These are phyloP conservation scores for Durio zibethinus DNA, from an alignment of 345 rosid genomes.

Conservation along the genomic window DNA sequence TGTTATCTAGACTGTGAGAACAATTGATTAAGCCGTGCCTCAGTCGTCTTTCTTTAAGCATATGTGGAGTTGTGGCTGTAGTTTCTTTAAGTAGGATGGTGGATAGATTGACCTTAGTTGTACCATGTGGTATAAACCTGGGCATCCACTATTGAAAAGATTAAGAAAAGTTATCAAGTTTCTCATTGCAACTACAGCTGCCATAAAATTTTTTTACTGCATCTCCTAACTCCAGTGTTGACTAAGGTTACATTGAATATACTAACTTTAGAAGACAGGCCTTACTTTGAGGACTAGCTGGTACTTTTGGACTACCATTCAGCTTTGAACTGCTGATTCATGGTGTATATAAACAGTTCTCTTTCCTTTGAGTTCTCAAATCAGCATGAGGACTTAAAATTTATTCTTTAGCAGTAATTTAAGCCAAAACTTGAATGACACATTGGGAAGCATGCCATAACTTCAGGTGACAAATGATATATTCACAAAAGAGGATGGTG, in stretches of 20 bases:
- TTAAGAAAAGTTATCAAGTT: background rate
- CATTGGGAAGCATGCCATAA: conserved; percentile 1
- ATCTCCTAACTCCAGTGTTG: background rate
- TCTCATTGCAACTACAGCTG: background rate
- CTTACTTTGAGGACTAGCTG: background rate
- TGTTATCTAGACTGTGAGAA: background rate
- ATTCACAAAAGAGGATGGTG: conserved; percentile 96
- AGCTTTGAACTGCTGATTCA: background rate
- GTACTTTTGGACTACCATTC: background rate
- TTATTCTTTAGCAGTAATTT: background rate
- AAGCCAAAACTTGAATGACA: conserved; percentile 4
- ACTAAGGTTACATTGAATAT: background rate
- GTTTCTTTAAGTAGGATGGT: background rate
- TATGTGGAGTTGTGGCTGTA: background rate
- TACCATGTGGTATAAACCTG: background rate
- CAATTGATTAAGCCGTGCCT: background rate
- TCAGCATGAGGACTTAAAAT: background rate
- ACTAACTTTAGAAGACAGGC: background rate
- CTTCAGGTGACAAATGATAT: conserved; percentile 93
- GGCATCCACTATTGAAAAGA: background rate
- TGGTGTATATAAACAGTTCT: background rate
- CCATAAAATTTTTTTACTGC: background rate
- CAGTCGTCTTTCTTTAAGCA: background rate
- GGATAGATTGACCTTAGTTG: background rate
- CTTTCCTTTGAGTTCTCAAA: background rate